A percentile compares a stretch with the other conserved stretches of the same genome.
Evolutionary conservation across 805 yeast species (phyloP).

Genomic region (Schizosaccharomyces osmophilus): DNA sequence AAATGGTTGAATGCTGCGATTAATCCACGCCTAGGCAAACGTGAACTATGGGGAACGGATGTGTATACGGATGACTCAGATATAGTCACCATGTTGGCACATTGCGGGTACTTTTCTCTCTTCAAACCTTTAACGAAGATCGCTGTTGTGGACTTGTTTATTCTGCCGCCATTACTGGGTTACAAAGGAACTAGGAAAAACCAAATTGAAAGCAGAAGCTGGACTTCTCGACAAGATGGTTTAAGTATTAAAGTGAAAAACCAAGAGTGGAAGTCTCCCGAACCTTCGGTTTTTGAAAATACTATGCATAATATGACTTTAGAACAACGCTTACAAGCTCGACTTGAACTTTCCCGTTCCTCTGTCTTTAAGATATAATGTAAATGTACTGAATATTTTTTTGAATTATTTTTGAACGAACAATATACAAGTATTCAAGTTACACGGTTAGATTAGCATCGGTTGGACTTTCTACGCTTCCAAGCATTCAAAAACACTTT

Average conservation of each 20-base stretch:
- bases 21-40: slow-evolving; percentile 7
- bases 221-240: slow-evolving; percentile 61
- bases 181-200: slow-evolving; percentile 45
- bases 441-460: too few species aligned
- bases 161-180: slow-evolving; percentile 42
- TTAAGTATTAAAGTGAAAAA: slow-evolving; percentile 23
- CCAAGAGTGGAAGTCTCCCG: not conserved
- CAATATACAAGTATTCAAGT: not conserved
- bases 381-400: not conserved
- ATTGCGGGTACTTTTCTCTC: slow-evolving; percentile 36
- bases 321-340: not conserved
- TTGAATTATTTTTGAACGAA: not conserved
- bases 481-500: too few species aligned
- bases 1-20: not conserved
- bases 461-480: too few species aligned
- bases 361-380: not conserved
- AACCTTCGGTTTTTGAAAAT: not conserved
- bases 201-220: slow-evolving; percentile 50
- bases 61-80: slow-evolving; percentile 88
- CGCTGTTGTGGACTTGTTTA: slow-evolving; percentile 26
- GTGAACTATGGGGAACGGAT: slow-evolving; percentile 63
- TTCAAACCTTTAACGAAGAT: slow-evolving; percentile 9
- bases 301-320: not conserved
- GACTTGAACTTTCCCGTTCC: not conserved
- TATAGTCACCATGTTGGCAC: slow-evolving; percentile 46